Conservation (phyloP, 495 filamentous ascomycete genomes). For the Daldinia loculata region DNA sequence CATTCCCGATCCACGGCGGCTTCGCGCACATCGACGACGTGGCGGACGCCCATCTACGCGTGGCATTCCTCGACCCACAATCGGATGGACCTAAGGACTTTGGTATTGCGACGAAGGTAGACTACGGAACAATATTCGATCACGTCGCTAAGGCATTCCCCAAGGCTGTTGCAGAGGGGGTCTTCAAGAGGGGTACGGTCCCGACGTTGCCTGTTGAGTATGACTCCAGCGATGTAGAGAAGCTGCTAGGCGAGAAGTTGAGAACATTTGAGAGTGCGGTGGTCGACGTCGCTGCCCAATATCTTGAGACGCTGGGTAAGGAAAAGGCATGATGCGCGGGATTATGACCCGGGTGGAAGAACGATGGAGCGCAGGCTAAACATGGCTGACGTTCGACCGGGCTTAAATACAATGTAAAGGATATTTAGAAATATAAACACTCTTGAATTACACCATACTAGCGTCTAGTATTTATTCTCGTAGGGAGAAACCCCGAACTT, state of each 20-base stretch:
- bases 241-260: background rate
- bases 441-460: no score
- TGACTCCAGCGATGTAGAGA: background rate
- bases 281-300: background rate
- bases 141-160: background rate
- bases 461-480: no score
- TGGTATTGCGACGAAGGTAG: background rate
- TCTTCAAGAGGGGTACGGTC: background rate
- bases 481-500: no score
- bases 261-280: background rate
- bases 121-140: background rate
- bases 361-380: no score
- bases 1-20: background rate
- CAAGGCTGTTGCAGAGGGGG: background rate
- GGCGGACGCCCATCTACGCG: background rate
- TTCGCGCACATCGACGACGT: background rate
- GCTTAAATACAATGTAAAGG: no score
- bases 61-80: background rate
- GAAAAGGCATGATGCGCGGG: background rate
- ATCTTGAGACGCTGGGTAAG: background rate
- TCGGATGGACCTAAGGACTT: background rate
- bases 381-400: no score
- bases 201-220: background rate
- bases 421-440: no score
- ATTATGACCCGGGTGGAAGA: no score